A percentile compares a stretch with the other conserved stretches of the same genome.
These are phyloP conservation scores for Chrysanthemum lavandulifolium DNA, from an alignment of 129 eudicot genomes.

Conservation along the genomic window DNA sequence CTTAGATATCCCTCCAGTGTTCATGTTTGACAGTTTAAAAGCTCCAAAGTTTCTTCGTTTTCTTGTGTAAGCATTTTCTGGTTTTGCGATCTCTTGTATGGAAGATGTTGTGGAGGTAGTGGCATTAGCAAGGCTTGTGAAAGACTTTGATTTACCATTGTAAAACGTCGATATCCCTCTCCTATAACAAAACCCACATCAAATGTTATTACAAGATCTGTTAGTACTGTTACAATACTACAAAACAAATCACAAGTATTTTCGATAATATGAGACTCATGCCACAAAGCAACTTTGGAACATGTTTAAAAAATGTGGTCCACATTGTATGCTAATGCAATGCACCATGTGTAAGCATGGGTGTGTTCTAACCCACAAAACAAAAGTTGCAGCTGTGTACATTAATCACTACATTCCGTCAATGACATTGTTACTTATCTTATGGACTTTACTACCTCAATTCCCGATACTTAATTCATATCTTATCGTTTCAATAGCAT, in stretches of 20 bases:
- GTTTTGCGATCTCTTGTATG: slow-evolving; percentile 61
- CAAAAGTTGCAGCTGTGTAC: slow-evolving; percentile 1
- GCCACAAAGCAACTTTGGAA: neutral
- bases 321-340: slow-evolving; percentile 1
- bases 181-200: slow-evolving; percentile 35
- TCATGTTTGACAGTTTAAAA: slow-evolving; percentile 30
- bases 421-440: neutral
- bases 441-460: neutral
- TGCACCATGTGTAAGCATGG: neutral
- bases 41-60: slow-evolving; percentile 56
- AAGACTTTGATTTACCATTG: slow-evolving; percentile 76
- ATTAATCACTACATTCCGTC: neutral
- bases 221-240: neutral
- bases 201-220: neutral
- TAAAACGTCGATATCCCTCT: slow-evolving; percentile 70
- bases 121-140: slow-evolving; percentile 48
- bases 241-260: neutral
- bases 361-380: neutral
- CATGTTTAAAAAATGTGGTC: neutral
- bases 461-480: neutral
- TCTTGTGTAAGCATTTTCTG: slow-evolving; percentile 59
- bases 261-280: neutral
- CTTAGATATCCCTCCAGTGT: slow-evolving; percentile 47
- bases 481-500: neutral
- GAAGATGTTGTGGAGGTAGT: slow-evolving; percentile 45